A percentile compares a stretch with the other conserved stretches of the same genome.
Conservation (phyloP, 2,329 filamentous ascomycete genomes). For the Ustulina deusta region DNA sequence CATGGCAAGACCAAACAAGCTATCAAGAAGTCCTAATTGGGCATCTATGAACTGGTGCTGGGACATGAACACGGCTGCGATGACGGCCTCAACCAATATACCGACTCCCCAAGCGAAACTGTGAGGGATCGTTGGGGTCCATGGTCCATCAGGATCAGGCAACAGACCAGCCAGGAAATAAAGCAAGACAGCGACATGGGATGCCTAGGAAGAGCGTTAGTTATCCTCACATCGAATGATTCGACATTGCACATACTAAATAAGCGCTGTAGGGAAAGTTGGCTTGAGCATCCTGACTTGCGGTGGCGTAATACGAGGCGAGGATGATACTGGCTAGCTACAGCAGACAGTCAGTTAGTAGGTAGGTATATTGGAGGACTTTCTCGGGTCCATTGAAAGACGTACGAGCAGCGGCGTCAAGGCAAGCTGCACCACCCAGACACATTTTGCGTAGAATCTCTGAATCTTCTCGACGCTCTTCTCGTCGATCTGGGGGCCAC, state of each 20-base stretch:
- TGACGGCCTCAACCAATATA: constrained; percentile 53
- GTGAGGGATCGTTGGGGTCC: constrained; percentile 55
- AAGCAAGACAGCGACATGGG: constrained; percentile 56
- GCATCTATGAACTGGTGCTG: constrained; percentile 50
- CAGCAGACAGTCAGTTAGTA: constrained; percentile 16
- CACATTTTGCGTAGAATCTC: constrained; percentile 50
- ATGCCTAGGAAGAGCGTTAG: constrained; percentile 49
- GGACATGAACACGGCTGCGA: constrained; percentile 52
- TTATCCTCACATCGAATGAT: neutral
- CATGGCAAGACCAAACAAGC: constrained; percentile 50
- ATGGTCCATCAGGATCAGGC: constrained; percentile 59
- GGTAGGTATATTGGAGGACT: neutral
- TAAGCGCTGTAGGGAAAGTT: constrained; percentile 58
- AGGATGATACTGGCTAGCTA: constrained; percentile 53
- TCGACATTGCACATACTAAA: constrained; percentile 45
- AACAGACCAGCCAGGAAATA: constrained; percentile 58
- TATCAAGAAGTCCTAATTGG: constrained; percentile 48
- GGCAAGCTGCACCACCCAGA: constrained; percentile 53
- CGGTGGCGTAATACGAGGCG: constrained; percentile 51
- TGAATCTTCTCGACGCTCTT: constrained; percentile 49
- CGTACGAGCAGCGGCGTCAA: constrained; percentile 50
- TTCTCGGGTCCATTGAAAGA: constrained; percentile 1
- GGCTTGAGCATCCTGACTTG: constrained; percentile 45
- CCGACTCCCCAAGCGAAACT: constrained; percentile 54
- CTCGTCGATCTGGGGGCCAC: constrained; percentile 46